Evolutionary conservation across 2,329 filamentous ascomycete species (phyloP).

Genomic region (Diplocarpon mali): DNA sequence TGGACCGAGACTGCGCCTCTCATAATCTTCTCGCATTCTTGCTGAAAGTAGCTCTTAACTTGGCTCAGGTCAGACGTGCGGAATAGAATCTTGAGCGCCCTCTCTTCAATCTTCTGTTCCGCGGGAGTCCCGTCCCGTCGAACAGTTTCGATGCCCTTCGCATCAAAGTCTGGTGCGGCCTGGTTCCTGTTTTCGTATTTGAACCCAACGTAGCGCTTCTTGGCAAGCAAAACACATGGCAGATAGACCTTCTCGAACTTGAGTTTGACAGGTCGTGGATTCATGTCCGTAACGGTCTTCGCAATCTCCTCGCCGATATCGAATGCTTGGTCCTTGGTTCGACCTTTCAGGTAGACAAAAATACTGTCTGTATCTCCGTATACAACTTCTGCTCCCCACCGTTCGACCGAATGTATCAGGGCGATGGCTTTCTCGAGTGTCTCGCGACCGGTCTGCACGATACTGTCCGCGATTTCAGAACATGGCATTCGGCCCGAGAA

Average conservation of each 20-base stretch:
- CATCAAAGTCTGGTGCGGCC: slow-evolving; percentile 77
- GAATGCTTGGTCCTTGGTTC: slow-evolving; percentile 81
- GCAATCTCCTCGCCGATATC: slow-evolving; percentile 88
- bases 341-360: slow-evolving; percentile 81
- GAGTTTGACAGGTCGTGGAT: slow-evolving; percentile 84
- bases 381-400: slow-evolving; percentile 92
- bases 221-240: slow-evolving; percentile 84
- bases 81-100: slow-evolving; percentile 78
- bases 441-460: slow-evolving; percentile 90
- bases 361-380: slow-evolving; percentile 97
- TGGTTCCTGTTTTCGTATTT: slow-evolving; percentile 81
- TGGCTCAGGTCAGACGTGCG: slow-evolving; percentile 79
- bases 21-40: slow-evolving; percentile 88
- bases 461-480: slow-evolving; percentile 94
- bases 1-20: slow-evolving; percentile 76
- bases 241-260: slow-evolving; percentile 99
- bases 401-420: slow-evolving; percentile 74
- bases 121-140: slow-evolving; percentile 88
- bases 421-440: slow-evolving; percentile 91
- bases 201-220: slow-evolving; percentile 97
- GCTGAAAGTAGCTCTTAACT: slow-evolving; percentile 83
- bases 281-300: slow-evolving; percentile 74
- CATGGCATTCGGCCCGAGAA: slow-evolving; percentile 98
- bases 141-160: slow-evolving; percentile 97
- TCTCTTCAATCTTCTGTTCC: slow-evolving; percentile 94